These are phyloP conservation scores for Cerrena zonata DNA, from an alignment of 1,284 basidiomycete species.

Conservation along the genomic window DNA sequence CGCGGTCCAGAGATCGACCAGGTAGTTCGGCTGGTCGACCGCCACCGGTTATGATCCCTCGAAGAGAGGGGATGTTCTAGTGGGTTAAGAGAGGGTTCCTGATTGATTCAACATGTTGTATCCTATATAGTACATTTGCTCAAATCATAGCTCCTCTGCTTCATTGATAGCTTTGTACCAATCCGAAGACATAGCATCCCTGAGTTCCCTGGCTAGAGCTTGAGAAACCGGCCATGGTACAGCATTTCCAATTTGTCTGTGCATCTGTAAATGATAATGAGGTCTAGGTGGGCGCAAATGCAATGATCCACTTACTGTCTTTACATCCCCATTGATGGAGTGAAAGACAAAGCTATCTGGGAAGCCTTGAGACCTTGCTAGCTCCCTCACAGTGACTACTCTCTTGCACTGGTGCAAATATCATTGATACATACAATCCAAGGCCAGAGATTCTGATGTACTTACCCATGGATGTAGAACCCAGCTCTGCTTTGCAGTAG, in stretches of 20 bases:
- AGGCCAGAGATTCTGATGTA: neutral
- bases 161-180: too few relatives aligned
- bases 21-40: conserved; percentile 43
- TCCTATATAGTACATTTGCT: too few relatives aligned
- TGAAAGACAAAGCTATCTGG: conserved; percentile 64
- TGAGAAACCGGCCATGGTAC: conserved; percentile 58
- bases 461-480: conserved; percentile 61
- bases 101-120: too few relatives aligned
- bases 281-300: neutral
- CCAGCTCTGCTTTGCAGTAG: conserved; percentile 65
- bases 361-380: conserved; percentile 73
- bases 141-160: too few relatives aligned
- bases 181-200: conserved; percentile 41
- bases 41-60: conserved; percentile 31
- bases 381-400: conserved; percentile 64
- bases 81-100: too few relatives aligned
- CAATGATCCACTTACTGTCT: conserved; percentile 43
- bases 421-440: neutral
- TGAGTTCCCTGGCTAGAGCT: conserved; percentile 60
- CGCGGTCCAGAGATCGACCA: conserved; percentile 61
- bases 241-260: conserved; percentile 72
- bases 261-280: conserved; percentile 45
- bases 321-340: conserved; percentile 43
- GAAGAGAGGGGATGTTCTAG: conserved; percentile 29
- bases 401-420: conserved; percentile 52